Conservation (phyloP, 208 protist genomes). For the Trypanosoma conorhini region DNA sequence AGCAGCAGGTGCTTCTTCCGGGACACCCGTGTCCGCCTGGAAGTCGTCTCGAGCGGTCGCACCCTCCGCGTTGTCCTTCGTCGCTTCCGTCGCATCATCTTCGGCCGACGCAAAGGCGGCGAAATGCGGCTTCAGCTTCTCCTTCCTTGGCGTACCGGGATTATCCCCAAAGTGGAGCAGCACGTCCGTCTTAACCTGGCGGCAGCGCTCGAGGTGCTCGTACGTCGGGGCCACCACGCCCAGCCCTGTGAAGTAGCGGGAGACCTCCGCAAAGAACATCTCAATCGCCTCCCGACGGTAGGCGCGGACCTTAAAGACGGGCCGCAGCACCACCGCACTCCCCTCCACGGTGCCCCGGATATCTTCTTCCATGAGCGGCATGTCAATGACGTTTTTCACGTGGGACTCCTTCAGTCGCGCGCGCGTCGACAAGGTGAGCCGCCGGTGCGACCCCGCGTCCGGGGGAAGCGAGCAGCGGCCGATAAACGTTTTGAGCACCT, state of each 20-base stretch:
- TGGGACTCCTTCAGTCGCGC: neutral
- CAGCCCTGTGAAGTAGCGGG: constrained; percentile 78
- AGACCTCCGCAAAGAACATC: constrained; percentile 75
- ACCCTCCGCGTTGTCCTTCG: neutral
- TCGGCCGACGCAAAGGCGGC: neutral
- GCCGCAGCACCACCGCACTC: constrained; percentile 44
- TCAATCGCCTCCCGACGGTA: constrained; percentile 80
- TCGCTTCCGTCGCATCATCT: neutral
- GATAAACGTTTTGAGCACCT: constrained; percentile 78
- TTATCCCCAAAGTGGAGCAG: constrained; percentile 59
- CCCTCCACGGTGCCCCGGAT: neutral
- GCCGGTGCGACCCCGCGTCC: neutral
- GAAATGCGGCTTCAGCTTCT: neutral
- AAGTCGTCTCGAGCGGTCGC: neutral
- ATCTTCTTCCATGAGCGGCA: neutral
- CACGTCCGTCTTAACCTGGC: constrained; percentile 49
- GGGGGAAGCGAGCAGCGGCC: constrained; percentile 29
- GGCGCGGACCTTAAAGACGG: constrained; percentile 76
- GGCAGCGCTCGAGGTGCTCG: constrained; percentile 67
- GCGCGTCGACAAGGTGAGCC: neutral
- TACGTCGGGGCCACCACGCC: constrained; percentile 78
- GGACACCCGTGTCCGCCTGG: neutral
- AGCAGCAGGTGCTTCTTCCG: no score
- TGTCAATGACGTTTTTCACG: neutral
- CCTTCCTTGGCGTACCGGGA: neutral